Evolutionary conservation across 2,329 filamentous ascomycete genomes (phyloP).

Genomic region (Diaporthe vexans): DNA sequence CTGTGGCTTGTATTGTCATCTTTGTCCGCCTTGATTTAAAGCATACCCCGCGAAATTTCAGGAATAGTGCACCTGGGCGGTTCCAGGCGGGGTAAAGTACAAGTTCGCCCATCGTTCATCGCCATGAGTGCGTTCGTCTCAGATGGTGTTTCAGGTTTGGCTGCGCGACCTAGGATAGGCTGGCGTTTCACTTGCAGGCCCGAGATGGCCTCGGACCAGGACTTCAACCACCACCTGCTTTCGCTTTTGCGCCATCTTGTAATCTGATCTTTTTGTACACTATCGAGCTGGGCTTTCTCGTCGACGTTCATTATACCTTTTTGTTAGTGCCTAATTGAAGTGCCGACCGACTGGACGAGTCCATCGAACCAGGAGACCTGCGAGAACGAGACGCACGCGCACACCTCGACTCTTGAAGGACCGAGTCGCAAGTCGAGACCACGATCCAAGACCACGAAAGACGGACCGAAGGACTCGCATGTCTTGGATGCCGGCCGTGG

Average conservation of each 20-base stretch:
- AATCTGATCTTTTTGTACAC: not conserved
- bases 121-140: conserved; percentile 44
- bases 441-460: not conserved
- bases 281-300: conserved; percentile 21
- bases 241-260: not conserved
- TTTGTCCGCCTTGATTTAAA: not conserved
- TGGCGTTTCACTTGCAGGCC: conserved; percentile 27
- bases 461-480: not conserved
- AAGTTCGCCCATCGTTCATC: not conserved
- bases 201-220: conserved; percentile 28
- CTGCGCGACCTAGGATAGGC: conserved; percentile 24
- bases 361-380: not conserved
- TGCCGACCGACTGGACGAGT: not conserved
- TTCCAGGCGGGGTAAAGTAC: conserved; percentile 16
- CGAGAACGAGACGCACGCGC: not conserved
- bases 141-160: conserved; percentile 45
- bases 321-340: conserved; percentile 9
- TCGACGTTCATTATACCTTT: not conserved
- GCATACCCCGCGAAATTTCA: conserved; percentile 15
- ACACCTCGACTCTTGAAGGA: conserved; percentile 1
- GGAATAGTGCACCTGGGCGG: not conserved
- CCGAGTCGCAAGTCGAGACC: not conserved
- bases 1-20: not conserved
- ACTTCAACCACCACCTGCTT: conserved; percentile 9
- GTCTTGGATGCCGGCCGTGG: too few species aligned